These are phyloP conservation scores for Magnusiomyces sp. DNA, from an alignment of 1,139 yeast genomes.

Conservation along the genomic window DNA sequence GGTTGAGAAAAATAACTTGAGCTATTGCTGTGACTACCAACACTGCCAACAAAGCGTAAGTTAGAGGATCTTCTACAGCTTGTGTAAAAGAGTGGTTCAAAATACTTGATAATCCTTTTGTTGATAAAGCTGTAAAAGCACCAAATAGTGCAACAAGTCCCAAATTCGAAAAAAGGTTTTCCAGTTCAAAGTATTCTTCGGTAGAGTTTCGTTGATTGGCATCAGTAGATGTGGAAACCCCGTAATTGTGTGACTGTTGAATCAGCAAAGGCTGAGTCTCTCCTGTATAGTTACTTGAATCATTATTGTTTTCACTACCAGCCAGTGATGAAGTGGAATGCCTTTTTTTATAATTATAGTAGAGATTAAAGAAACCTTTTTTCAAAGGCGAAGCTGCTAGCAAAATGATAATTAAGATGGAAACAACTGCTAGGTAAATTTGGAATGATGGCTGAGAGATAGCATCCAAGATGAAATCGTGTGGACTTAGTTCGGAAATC, in stretches of 20 bases:
- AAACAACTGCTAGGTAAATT: constrained; percentile 25
- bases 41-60: constrained; percentile 28
- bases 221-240: neutral
- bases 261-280: neutral
- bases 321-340: neutral
- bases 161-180: constrained; percentile 23
- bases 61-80: constrained; percentile 26
- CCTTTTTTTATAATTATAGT: too few species aligned
- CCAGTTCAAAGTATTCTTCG: too few species aligned
- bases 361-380: neutral
- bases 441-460: constrained; percentile 23
- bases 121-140: constrained; percentile 37
- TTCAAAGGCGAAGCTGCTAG: constrained; percentile 1
- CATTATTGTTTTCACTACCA: neutral
- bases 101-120: constrained; percentile 34
- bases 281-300: too few species aligned
- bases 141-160: constrained; percentile 38
- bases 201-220: neutral
- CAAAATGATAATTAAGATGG: constrained; percentile 16
- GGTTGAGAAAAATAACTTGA: constrained; percentile 34
- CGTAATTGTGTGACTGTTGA: neutral
- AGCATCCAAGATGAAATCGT: constrained; percentile 25
- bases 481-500: constrained; percentile 17
- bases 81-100: constrained; percentile 27
- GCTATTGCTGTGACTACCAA: constrained; percentile 33